Evolutionary conservation across 306 rosid genomes (phyloP).

Genomic region (Psophocarpus tetragonolobus): DNA sequence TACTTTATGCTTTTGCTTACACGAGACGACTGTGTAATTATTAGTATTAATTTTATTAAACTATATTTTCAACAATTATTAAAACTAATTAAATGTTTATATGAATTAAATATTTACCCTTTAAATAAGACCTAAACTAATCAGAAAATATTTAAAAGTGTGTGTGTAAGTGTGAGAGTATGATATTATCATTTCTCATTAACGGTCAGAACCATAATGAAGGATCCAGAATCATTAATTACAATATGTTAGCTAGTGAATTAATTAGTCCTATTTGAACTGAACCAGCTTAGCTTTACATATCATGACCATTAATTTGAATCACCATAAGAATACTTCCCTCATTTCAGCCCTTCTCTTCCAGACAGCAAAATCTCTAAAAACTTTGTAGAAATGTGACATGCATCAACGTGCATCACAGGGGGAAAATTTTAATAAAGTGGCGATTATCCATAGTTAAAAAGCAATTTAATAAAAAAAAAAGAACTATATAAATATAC

Average conservation of each 20-base stretch:
- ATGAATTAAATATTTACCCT: not conserved
- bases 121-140: no score
- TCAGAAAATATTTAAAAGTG: no score
- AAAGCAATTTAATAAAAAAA: not conserved
- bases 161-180: no score
- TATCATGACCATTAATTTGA: not conserved
- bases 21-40: no score
- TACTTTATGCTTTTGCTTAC: no score
- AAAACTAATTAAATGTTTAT: no score
- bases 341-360: not conserved
- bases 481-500: not conserved
- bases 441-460: not conserved
- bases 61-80: no score
- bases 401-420: conserved; percentile 25
- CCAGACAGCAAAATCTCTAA: not conserved
- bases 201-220: not conserved
- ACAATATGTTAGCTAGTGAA: not conserved
- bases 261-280: not conserved
- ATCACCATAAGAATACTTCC: not conserved
- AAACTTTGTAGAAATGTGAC: not conserved
- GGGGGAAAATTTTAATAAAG: not conserved
- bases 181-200: no score
- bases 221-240: not conserved
- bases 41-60: no score
- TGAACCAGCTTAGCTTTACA: not conserved